These are phyloP conservation scores for Naganishia antarctica DNA, from an alignment of 768 basidiomycete genomes.

Conservation along the genomic window DNA sequence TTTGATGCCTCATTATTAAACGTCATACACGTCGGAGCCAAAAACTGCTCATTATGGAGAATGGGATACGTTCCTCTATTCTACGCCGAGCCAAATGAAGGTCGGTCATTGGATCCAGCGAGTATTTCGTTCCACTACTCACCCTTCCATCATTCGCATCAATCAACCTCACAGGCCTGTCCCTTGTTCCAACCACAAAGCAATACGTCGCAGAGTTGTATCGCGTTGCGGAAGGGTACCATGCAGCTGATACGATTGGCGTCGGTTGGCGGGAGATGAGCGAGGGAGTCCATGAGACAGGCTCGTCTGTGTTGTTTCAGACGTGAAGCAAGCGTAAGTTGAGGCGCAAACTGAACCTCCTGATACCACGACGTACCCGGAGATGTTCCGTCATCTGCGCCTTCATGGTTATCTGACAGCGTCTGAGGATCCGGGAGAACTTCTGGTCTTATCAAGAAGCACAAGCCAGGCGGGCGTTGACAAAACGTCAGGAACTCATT, in stretches of 20 bases:
- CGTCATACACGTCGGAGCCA: slow-evolving; percentile 76
- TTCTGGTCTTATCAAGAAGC: neutral
- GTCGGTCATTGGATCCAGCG: too few species aligned
- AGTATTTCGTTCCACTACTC: slow-evolving; percentile 1
- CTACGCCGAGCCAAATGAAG: slow-evolving; percentile 55
- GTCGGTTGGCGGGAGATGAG: slow-evolving; percentile 57
- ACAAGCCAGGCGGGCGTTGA: neutral
- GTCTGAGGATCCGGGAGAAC: neutral
- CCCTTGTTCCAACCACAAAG: slow-evolving; percentile 75
- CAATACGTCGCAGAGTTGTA: slow-evolving; percentile 65
- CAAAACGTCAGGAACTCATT: neutral
- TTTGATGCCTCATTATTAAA: slow-evolving; percentile 67
- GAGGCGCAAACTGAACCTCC: too few species aligned
- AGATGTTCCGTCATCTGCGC: too few species aligned
- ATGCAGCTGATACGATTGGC: slow-evolving; percentile 70
- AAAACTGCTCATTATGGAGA: slow-evolving; percentile 84
- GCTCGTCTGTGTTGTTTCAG: slow-evolving; percentile 1
- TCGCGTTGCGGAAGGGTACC: slow-evolving; percentile 74
- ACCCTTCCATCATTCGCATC: slow-evolving; percentile 76
- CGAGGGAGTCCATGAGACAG: slow-evolving; percentile 23
- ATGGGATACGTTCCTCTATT: slow-evolving; percentile 86
- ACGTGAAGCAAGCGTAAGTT: neutral
- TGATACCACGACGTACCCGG: too few species aligned
- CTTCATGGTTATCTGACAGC: too few species aligned
- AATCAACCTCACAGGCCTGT: slow-evolving; percentile 76